Evolutionary conservation across 257 asterid genomes (phyloP), one percentile per base, ranked within the genome.

Genomic region (Petrea volubilis): DNA sequence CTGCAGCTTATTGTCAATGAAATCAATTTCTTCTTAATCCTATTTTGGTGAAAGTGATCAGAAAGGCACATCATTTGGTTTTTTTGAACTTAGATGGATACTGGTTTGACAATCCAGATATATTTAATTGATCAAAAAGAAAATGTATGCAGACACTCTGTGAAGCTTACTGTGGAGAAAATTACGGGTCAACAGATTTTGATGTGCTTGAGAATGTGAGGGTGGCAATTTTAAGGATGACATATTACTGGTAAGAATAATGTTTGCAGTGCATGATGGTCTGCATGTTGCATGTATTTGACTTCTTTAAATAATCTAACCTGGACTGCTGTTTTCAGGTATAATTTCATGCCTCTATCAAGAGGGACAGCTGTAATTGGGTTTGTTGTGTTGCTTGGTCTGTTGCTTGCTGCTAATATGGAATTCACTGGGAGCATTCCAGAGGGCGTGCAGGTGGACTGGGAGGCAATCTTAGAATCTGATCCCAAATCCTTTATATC

Each of bases 361-460:
- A 78, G 95, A 71, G 98, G 99, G 34, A 75, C 84, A 58, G 85
- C 97, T 56, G 96, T 75, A 13, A 88, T 91, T 44, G 99, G 99
- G 73, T 80, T 91, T 14, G 77, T 85, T 36, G 98, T 91, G 76
- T 73, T 91, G 78, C 95, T 95, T 20, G 98, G 99, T 66, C 78
- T 95, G 70, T 73, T 92, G 29, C 96, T 95, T 34, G 99, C 99
- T 1, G 96, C 98, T 62, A 95, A 95, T 76, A 91, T 95, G 97
- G 98, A 95, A 78, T 91, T 89, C 82, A 85, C 88, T 13, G 99
- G 97, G 70, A 90, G 85, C 82, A 85, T 95, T 68, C 99, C 99
- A 0, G 88, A 87, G 71, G 97, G 96, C 10, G 58, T 90, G 38
- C 98, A 95, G 91, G 82, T 91, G 69, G 98, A 95, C 38, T 95